phyloP scores from a whole-genome alignment of 2,329 filamentous ascomycete genomes.

The Curvularia sp. region DNA sequence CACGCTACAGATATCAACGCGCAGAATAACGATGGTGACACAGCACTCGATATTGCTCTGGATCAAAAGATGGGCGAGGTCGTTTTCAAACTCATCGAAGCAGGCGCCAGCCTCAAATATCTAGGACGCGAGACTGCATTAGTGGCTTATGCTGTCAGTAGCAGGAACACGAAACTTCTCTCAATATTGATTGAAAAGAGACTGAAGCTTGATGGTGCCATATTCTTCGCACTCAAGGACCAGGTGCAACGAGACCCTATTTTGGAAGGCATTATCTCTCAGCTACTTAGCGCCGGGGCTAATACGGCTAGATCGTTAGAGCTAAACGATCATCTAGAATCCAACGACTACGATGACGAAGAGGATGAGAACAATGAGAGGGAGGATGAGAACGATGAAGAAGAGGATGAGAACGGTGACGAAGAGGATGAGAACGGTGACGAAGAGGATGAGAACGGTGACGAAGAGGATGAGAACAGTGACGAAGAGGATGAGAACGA shows the following conservation, averaged over 20 bases:
- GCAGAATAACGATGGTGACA: constrained; percentile 15
- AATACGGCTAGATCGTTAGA: constrained; percentile 2
- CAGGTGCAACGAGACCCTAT: not conserved
- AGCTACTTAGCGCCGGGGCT: constrained; percentile 15
- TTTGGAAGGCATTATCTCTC: constrained; percentile 8
- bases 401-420: not conserved
- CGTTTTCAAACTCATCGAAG: not conserved
- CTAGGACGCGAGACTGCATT: not conserved
- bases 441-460: not conserved
- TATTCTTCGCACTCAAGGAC: not conserved
- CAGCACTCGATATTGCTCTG: constrained; percentile 19
- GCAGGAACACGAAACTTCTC: not conserved
- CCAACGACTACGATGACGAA: not conserved
- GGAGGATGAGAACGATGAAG: too few species aligned
- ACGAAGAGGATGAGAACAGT: not conserved
- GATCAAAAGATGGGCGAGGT: constrained; percentile 3
- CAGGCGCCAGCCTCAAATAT: not conserved
- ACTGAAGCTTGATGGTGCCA: not conserved
- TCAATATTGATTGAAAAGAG: not conserved
- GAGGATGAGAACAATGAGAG: not conserved
- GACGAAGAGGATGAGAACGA: too few species aligned
- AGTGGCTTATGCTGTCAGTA: not conserved
- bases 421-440: too few species aligned
- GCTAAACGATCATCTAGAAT: not conserved
- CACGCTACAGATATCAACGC: constrained; percentile 11